Conservation (phyloP, 176 grass and related monocot genomes). For the Lolium rigidum region DNA sequence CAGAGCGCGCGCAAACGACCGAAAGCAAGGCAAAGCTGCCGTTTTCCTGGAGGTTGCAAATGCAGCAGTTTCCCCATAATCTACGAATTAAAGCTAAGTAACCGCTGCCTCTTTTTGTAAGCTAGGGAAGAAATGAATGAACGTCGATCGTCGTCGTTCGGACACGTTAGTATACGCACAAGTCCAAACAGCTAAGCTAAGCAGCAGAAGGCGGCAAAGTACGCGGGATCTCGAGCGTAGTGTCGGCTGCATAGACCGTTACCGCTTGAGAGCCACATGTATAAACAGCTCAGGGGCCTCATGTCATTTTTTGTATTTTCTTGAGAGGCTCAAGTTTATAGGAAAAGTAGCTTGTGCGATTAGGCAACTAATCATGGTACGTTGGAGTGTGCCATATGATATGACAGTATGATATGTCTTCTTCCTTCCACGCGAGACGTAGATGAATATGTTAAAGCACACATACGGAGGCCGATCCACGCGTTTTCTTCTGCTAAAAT, state of each 20-base stretch:
- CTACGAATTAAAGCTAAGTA: constrained; percentile 34
- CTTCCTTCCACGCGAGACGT: constrained; percentile 19
- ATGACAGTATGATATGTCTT: background rate
- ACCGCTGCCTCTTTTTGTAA: background rate
- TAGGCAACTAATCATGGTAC: background rate
- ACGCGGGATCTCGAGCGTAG: background rate
- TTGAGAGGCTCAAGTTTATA: background rate
- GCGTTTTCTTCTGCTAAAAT: constrained; percentile 34
- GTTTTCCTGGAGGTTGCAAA: constrained; percentile 44
- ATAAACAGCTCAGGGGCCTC: background rate
- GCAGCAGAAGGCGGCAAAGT: background rate
- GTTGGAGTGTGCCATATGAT: constrained; percentile 1
- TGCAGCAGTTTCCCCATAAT: constrained; percentile 47
- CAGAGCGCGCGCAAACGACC: background rate
- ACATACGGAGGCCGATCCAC: constrained; percentile 10
- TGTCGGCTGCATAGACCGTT: background rate
- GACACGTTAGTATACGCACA: background rate
- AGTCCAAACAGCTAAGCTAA: background rate
- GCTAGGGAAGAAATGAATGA: background rate
- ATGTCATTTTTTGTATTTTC: no score
- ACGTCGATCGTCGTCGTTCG: constrained; percentile 5
- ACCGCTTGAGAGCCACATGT: background rate
- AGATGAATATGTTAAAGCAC: background rate
- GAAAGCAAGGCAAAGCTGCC: constrained; percentile 29
- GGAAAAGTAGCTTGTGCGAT: background rate